Conservation (phyloP, 2,329 filamentous ascomycete genomes). For the Cladosporium sp. region DNA sequence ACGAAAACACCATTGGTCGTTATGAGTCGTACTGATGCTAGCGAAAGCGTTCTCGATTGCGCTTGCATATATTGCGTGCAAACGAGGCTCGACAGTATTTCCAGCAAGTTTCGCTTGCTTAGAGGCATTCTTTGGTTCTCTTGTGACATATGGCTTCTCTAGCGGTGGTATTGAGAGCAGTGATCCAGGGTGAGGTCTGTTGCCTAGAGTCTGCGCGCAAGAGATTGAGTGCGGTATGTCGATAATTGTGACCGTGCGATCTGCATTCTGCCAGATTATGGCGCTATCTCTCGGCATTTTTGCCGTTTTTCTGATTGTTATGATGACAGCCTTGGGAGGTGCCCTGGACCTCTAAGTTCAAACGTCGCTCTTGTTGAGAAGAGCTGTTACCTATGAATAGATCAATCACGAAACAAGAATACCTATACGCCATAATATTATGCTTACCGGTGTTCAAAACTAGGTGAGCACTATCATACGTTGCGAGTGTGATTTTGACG, state of each 20-base stretch:
- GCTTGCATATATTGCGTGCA: slow-evolving; percentile 32
- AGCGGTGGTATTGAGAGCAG: slow-evolving; percentile 42
- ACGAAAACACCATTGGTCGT: slow-evolving; percentile 32
- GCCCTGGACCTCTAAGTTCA: too few relatives aligned
- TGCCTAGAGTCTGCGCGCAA: slow-evolving; percentile 51
- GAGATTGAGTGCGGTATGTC: slow-evolving; percentile 68
- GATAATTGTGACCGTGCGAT: slow-evolving; percentile 50
- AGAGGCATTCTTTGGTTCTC: slow-evolving; percentile 49
- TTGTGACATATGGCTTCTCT: slow-evolving; percentile 45
- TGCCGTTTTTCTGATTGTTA: too few relatives aligned
- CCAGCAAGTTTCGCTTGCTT: slow-evolving; percentile 37
- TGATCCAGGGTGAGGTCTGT: slow-evolving; percentile 34
- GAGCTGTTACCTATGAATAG: too few relatives aligned
- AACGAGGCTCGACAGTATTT: slow-evolving; percentile 26
- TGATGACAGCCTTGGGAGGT: too few relatives aligned
- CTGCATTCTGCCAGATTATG: slow-evolving; percentile 50
- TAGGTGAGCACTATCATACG: too few relatives aligned
- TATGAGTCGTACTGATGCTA: slow-evolving; percentile 24
- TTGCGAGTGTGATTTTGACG: too few relatives aligned
- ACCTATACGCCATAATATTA: too few relatives aligned
- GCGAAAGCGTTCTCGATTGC: slow-evolving; percentile 36
- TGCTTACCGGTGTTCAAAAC: too few relatives aligned
- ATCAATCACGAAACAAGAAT: too few relatives aligned
- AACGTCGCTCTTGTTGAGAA: too few relatives aligned
- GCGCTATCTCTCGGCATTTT: slow-evolving; percentile 8